Conservation (phyloP, 768 basidiomycete genomes). For the Dendrothele bispora region DNA sequence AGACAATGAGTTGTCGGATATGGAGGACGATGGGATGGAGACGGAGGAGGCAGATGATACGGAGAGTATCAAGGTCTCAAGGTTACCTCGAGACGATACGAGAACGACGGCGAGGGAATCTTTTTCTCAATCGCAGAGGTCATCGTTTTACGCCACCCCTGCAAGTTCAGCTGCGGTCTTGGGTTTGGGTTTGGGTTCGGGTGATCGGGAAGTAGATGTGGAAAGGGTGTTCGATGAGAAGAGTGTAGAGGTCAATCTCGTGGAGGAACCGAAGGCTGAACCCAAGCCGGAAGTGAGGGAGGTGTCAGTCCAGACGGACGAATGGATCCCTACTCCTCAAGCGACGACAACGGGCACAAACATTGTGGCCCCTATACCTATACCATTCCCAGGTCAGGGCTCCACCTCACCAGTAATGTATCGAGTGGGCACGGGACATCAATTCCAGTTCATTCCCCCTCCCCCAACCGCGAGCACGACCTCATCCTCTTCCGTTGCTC, state of each 20-base stretch:
- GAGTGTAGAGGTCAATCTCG: conserved; percentile 28
- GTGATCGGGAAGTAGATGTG: conserved; percentile 17
- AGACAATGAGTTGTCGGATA: conserved; percentile 64
- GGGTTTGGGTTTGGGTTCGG: too few relatives aligned
- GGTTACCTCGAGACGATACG: conserved; percentile 28
- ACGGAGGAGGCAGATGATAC: conserved; percentile 50
- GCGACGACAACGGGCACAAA: conserved; percentile 20
- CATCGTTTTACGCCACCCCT: conserved; percentile 6
- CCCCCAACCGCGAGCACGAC: conserved; percentile 37
- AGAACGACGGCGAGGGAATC: conserved; percentile 16
- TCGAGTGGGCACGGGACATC: conserved; percentile 49
- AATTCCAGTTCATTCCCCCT: conserved; percentile 68
- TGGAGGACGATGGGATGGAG: conserved; percentile 57
- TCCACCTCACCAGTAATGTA: conserved; percentile 41
- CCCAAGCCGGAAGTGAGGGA: conserved; percentile 67
- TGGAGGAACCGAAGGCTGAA: conserved; percentile 21
- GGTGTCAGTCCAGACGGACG: conserved; percentile 80
- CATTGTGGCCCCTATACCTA: conserved; percentile 28
- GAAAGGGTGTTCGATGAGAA: conserved; percentile 49
- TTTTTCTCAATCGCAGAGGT: neutral
- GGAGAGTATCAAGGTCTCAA: conserved; percentile 77
- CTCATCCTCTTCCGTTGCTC: conserved; percentile 28
- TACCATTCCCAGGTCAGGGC: conserved; percentile 18
- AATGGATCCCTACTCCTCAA: conserved; percentile 55
- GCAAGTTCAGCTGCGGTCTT: conserved; percentile 7